A percentile compares a stretch with the other conserved stretches of the same genome.
phyloP scores from a whole-genome alignment of 441 rosid species.

The Pelargonium fulgidum region DNA sequence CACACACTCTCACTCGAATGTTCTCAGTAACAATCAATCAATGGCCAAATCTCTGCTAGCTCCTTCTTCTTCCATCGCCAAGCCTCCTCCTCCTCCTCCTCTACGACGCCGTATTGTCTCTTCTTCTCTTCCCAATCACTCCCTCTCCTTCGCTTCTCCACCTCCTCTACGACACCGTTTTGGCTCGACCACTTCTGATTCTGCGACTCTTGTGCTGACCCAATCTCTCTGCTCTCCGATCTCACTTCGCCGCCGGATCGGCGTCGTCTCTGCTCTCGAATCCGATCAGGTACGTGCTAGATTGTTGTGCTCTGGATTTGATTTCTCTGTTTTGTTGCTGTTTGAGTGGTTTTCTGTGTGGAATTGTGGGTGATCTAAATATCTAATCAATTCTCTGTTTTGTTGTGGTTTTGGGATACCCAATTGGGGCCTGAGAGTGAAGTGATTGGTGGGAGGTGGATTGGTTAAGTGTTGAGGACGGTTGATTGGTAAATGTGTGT shows the following conservation, averaged over 20 bases:
- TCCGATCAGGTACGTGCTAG: background rate
- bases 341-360: background rate
- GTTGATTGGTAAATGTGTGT: no score
- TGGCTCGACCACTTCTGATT: background rate
- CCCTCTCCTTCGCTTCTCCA: background rate
- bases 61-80: background rate
- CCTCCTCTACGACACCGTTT: background rate
- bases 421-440: no score
- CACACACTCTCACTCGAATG: no score
- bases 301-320: background rate
- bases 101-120: slow-evolving; percentile 7
- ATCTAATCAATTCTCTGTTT: no score
- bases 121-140: background rate
- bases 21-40: background rate
- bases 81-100: background rate
- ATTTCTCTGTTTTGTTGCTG: background rate
- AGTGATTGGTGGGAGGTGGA: no score
- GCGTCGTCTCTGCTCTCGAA: background rate
- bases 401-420: no score
- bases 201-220: no score
- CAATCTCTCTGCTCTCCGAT: background rate
- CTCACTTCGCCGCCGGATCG: slow-evolving; percentile 5
- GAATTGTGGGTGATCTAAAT: no score
- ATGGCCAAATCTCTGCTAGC: background rate
- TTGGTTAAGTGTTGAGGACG: no score